Evolutionary conservation across 345 rosid species (phyloP).

Genomic region (Acer campestre): DNA sequence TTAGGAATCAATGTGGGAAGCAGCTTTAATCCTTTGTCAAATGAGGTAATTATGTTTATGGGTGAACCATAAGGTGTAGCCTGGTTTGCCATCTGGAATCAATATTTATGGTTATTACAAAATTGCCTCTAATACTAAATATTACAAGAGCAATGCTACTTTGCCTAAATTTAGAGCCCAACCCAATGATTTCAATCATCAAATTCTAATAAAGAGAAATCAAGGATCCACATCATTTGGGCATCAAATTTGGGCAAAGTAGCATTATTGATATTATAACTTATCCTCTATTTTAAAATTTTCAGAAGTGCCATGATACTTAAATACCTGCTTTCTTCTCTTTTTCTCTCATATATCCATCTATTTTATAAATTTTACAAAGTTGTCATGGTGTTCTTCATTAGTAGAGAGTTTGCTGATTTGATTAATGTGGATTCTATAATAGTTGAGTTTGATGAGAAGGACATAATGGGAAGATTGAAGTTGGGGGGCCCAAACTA

Average conservation of each 20-base stretch:
- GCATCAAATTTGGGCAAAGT: no score
- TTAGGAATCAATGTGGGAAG: slow-evolving; percentile 68
- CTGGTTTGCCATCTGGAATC: neutral
- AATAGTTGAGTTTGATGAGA: neutral
- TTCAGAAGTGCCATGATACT: neutral
- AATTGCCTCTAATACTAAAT: neutral
- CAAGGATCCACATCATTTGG: no score
- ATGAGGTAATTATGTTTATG: slow-evolving; percentile 48
- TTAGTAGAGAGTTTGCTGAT: neutral
- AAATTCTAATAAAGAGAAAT: no score
- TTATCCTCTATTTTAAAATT: neutral
- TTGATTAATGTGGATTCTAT: neutral
- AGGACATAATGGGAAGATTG: neutral
- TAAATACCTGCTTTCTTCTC: neutral
- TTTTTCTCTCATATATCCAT: neutral
- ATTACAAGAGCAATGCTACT: neutral
- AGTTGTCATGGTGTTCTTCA: neutral
- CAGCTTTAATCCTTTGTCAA: slow-evolving; percentile 49
- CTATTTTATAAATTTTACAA: neutral
- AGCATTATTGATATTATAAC: neutral
- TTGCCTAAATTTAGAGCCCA: no score
- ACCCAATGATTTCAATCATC: no score
- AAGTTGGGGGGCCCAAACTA: neutral
- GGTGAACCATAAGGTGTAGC: neutral
- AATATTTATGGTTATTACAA: neutral